Evolutionary conservation across 441 rosid genomes (phyloP), one percentile per base, ranked within the genome.

Genomic region (Isatis lusitanica): DNA sequence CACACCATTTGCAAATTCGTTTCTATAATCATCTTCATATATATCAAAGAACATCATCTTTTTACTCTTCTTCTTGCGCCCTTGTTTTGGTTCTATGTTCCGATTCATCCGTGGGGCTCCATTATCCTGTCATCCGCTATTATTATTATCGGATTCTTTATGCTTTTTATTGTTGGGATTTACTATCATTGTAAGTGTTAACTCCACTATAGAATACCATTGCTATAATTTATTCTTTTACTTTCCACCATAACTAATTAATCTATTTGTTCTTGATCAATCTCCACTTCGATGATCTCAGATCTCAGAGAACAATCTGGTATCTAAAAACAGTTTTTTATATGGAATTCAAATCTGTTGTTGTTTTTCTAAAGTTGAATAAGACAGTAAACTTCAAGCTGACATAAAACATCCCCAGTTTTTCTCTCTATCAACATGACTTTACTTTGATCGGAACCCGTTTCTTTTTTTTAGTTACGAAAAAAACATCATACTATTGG

Each of bases 51-150:
- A 38, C 44, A 15, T 56, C 26, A 7, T 64, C 31, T 65, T 42
- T 60, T 24, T 71, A 21, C 24, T 30, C 33, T 51, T 11, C 6
- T 30, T 30, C 33, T n/a, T 10, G 44, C 36, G 13, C 21, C 44
- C 42, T 74, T 58, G 47, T 58, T 50, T 73, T 75, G 65, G 70
- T 79, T 79, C 65, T 75, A 78, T 46, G 44, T 33, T 53, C 60
- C 48, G 6, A 65, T 71, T 55, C 70, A 68, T 63, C 60, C 51
- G 71, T 66, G 83, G 84, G 66, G 38, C 70, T 78, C 30, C 3
- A 46, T 70, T 55, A 61, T 77, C 79, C 64, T 71, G 55, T 40
- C 43, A 71, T 77, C 84, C 80, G 74, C 70, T 84, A 81, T 88
- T 83, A 78, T 78, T 79, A 64, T 39, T 35, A 43, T 62, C 42